These are phyloP conservation scores for Pythium coloratum DNA, from an alignment of 352 stramenopile genomes.

Conservation along the genomic window DNA sequence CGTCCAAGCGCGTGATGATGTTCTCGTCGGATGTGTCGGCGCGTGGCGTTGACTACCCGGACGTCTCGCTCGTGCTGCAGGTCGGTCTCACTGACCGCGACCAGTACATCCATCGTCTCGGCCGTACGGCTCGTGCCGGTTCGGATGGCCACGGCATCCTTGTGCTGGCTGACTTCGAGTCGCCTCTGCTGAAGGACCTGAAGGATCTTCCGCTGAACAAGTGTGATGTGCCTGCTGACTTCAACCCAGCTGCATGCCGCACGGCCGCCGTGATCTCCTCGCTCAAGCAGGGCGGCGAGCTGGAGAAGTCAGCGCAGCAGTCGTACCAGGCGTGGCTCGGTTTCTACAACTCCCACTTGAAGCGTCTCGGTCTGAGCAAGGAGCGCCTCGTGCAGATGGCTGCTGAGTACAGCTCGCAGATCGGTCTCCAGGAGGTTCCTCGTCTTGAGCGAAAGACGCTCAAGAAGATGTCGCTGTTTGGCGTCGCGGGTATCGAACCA, in stretches of 20 bases:
- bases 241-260: conserved; percentile 19
- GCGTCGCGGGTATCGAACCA: conserved; percentile 46
- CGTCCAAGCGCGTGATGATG: conserved; percentile 84
- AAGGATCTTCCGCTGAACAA: conserved; percentile 58
- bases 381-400: conserved; percentile 57
- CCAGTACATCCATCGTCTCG: conserved; percentile 96
- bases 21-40: conserved; percentile 95
- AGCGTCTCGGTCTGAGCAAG: conserved; percentile 37
- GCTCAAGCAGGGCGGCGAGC: conserved; percentile 46
- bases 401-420: conserved; percentile 42
- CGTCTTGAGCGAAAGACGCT: conserved; percentile 67
- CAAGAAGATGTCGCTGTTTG: conserved; percentile 72
- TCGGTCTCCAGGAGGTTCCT: conserved; percentile 49
- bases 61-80: conserved; percentile 90
- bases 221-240: conserved; percentile 19
- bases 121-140: conserved; percentile 90
- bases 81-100: conserved; percentile 84
- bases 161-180: conserved; percentile 87
- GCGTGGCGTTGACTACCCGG: conserved; percentile 94
- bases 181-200: conserved; percentile 64
- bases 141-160: conserved; percentile 85
- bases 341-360: conserved; percentile 91
- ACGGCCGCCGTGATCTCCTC: conserved; percentile 37
- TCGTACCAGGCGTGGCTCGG: conserved; percentile 95
- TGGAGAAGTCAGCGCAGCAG: conserved; percentile 78